Base-by-base conservation (phyloP, 164 flowering plant genomes). In the Nymphaea colorata region DNA sequence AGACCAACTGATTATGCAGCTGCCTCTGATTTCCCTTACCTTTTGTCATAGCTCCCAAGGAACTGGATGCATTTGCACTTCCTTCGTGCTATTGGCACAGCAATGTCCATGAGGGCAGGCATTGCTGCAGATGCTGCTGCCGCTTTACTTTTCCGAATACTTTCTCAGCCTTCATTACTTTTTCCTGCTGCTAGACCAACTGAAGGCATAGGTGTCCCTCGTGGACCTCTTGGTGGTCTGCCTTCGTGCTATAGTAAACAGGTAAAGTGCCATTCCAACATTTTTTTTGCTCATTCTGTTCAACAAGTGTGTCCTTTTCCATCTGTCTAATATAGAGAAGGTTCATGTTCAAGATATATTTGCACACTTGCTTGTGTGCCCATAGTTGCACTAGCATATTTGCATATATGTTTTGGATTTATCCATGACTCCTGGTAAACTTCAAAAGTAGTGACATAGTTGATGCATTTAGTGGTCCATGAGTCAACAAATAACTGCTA, bases 41-140 rank as follows among this genome's bases (percentile, higher is more conserved):
- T 69, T 63, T 17, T 25, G 65, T 11, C 79, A 76, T 65, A 93
- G 98, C 94, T 93, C 71, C 98, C 96, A 47, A 82, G 89, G 72
- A 93, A 89, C 77, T 93, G 98, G 98, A 81, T 93, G 96, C 98
- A 93, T 79, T 80, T 93, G 81, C 98, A 93, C 85, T 93, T 93
- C 79, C 79, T 93, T 79, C 95, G 92, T 71, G 96, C 98, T 68
- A 93, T 93, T 73, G 98, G 97, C 59, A 87, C 81, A 67, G 97
- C 98, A 66, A 90, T 93, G 97, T 93, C 98, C 68, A 89, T 89
- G 97, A 85, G 98, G 78, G 96, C 83, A 17, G 97, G 96, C 60
- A 80, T 93, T 78, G 96, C 97, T 75, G 98, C 98, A 72, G 97
- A 93, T 83, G 87, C 98, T 69, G 98, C 98, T 4, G 98, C 98